phyloP scores from a whole-genome alignment of 768 basidiomycete species.

The Amanita pallidorosea region DNA sequence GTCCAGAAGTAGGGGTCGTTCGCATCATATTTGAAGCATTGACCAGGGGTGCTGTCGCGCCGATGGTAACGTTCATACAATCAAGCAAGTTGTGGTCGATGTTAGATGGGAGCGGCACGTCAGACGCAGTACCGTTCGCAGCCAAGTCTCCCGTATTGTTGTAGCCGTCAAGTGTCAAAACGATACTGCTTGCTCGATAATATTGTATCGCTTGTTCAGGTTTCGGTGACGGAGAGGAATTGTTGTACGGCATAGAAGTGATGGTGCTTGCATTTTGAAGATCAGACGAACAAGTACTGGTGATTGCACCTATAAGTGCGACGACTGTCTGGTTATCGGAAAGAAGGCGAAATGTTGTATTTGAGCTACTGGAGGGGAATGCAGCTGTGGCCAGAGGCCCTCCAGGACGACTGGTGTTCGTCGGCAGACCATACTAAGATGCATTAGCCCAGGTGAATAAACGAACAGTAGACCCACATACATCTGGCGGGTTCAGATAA shows the following conservation, averaged over 20 bases:
- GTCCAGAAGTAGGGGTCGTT: background rate
- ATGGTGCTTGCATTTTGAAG: constrained; percentile 14
- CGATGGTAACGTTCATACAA: constrained; percentile 59
- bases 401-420: constrained; percentile 39
- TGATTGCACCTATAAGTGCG: constrained; percentile 31
- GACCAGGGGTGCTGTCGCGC: constrained; percentile 43
- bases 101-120: constrained; percentile 39
- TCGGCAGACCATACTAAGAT: constrained; percentile 8
- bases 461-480: background rate
- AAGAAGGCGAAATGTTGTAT: constrained; percentile 34
- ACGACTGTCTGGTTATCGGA: constrained; percentile 37
- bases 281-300: constrained; percentile 25
- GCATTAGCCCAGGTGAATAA: background rate
- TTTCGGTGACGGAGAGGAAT: constrained; percentile 21
- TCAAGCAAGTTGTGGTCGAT: constrained; percentile 38
- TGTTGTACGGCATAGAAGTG: constrained; percentile 18
- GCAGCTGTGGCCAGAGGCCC: constrained; percentile 33
- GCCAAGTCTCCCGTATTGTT: constrained; percentile 47
- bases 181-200: constrained; percentile 56
- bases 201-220: constrained; percentile 57
- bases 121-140: constrained; percentile 25
- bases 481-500: constrained; percentile 11
- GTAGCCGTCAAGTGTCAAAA: constrained; percentile 53
- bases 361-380: constrained; percentile 28
- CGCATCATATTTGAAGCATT: constrained; percentile 16